Base-by-base conservation (phyloP, 208 protist genomes). In the Trypanosoma caninum region DNA sequence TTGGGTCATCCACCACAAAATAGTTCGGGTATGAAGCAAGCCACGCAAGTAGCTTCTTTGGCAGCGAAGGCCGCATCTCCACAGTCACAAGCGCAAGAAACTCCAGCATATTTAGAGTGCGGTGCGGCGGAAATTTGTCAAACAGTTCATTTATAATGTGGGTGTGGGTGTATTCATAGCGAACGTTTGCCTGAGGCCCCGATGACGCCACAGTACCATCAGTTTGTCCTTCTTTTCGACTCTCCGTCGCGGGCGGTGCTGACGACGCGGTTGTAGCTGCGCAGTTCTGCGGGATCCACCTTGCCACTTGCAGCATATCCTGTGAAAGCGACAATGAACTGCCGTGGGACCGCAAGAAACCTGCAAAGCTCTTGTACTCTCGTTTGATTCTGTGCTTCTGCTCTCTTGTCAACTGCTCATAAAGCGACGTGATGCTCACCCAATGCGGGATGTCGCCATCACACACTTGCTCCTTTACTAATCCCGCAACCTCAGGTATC, bases 271-370 rank as follows among this genome's bases (percentile, higher is more conserved):
- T 31, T 38, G 34, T 18, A 14, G n/a, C 48, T 37, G 40, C 56
- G 58, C 28, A 59, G 10, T 58, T 63, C 6, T 57, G 70, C 27
- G 76, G 52, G 46, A 89, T 76, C 86, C 89, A 95, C 74, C 81
- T 80, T 54, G 89, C 78, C 1, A 95, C 83, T 69, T 91, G 73
- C 45, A 95, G 54, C 77, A 93, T 88, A 69, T 95, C 89, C 51
- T 67, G 73, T 51, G 89, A 92, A 38, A 95, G 69, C 13, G 89
- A 76, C 20, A 95, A 51, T 18, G 84, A 68, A 8, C 63, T 55
- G 14, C 89, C 89, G 65, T 95, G 89, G 3, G 76, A 61, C 2
- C 89, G 84, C 51, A 95, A 59, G 65, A 95, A 95, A n/a, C 84
- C 78, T 7, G 85, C 83, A 44, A 95, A 91, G 54, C 85, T 93